Conservation (phyloP, 148 eudicot species). For the Vaccinium corymbosum region DNA sequence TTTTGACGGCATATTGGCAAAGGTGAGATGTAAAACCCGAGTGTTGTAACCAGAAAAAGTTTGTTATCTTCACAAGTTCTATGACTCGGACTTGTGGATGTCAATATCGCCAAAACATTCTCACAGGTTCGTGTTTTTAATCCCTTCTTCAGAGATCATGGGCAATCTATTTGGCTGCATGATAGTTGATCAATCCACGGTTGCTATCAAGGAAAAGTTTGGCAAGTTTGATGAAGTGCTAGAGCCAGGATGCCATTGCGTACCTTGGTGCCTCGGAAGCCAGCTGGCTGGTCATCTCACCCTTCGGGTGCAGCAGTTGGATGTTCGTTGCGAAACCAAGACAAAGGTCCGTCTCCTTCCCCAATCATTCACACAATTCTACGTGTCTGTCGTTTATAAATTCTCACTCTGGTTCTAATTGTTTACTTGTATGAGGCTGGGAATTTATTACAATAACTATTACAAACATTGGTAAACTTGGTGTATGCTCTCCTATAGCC, state of each 20-base stretch:
- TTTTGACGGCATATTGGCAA: neutral
- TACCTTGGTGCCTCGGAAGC: slow-evolving; percentile 43
- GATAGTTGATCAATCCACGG: slow-evolving; percentile 40
- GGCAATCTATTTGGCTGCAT: slow-evolving; percentile 34
- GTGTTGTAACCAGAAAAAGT: neutral
- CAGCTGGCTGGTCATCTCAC: slow-evolving; percentile 36
- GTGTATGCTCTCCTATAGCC: neutral
- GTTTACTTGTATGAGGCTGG: neutral
- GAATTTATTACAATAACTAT: too few relatives aligned
- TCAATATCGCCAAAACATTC: neutral
- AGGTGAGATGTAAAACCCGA: neutral
- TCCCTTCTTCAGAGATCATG: slow-evolving; percentile 25
- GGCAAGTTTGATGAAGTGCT: slow-evolving; percentile 38
- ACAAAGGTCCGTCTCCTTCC: slow-evolving; percentile 22
- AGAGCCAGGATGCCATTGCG: slow-evolving; percentile 39
- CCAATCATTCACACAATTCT: neutral
- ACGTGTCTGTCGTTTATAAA: neutral
- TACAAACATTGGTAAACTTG: neutral
- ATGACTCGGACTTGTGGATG: neutral
- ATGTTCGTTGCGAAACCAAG: slow-evolving; percentile 31
- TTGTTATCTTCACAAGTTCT: neutral
- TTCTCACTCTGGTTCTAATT: neutral
- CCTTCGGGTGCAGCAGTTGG: slow-evolving; percentile 38
- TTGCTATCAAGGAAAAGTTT: slow-evolving; percentile 38
- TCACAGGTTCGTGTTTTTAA: slow-evolving; percentile 4